Percentiles rank a stretch among this genome's conserved stretches.
Evolutionary conservation across 2,329 filamentous ascomycete genomes (phyloP).

Genomic region (Rhexocercosporidium sp.): DNA sequence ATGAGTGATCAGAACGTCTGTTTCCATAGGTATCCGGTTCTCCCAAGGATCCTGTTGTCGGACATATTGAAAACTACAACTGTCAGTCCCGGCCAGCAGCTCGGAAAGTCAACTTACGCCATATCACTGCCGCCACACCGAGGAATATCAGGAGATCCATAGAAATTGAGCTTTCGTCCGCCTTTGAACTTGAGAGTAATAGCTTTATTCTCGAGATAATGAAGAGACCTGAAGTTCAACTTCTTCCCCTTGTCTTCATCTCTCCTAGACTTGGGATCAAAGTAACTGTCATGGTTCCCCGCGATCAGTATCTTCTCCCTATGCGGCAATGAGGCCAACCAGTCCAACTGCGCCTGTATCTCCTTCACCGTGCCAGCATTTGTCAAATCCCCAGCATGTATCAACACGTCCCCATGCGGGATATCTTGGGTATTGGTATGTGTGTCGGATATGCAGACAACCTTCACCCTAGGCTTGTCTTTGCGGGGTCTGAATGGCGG

Average conservation of each 20-base stretch:
- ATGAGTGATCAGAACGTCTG: constrained; percentile 70
- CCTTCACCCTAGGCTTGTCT: constrained; percentile 63
- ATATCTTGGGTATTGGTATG: constrained; percentile 71
- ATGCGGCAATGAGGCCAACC: constrained; percentile 77
- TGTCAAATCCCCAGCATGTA: constrained; percentile 88
- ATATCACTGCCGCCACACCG: constrained; percentile 72
- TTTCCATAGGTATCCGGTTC: constrained; percentile 61
- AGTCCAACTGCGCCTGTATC: constrained; percentile 84
- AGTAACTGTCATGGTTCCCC: constrained; percentile 89
- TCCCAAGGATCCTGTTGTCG: constrained; percentile 63
- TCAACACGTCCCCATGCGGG: constrained; percentile 80
- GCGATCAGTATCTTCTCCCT: constrained; percentile 80
- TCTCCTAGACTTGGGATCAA: constrained; percentile 69
- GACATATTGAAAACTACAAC: constrained; percentile 61
- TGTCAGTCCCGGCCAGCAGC: constrained; percentile 16
- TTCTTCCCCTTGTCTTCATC: constrained; percentile 59
- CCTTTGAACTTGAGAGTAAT: constrained; percentile 67
- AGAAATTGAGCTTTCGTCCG: constrained; percentile 69
- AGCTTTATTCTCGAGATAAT: constrained; percentile 76
- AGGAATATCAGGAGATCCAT: constrained; percentile 83
- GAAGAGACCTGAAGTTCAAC: constrained; percentile 70
- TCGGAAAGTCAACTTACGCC: constrained; percentile 49
- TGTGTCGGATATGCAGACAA: constrained; percentile 92
- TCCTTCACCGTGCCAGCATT: constrained; percentile 73
- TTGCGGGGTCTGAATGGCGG: constrained; percentile 63